Conservation (phyloP, 1,139 yeast species). For the Wickerhamomyces sp. region DNA sequence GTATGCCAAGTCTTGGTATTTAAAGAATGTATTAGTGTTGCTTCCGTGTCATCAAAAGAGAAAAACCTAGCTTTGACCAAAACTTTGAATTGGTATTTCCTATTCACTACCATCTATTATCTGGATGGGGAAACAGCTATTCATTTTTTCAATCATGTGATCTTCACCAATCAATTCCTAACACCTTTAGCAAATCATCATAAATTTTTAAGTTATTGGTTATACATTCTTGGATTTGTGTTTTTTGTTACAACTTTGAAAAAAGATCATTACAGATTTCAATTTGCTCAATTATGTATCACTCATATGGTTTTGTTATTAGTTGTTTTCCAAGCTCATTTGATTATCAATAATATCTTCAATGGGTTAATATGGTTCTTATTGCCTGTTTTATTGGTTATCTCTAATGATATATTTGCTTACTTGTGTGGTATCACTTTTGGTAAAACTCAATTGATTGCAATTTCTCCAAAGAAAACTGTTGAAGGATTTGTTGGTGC, state of each 20-base stretch:
- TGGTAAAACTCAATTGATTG: conserved; percentile 89
- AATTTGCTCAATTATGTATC: conserved; percentile 88
- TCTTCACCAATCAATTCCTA: conserved; percentile 36
- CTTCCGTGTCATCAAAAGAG: conserved; percentile 78
- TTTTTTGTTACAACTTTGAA: conserved; percentile 86
- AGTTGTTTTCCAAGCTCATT: conserved; percentile 92
- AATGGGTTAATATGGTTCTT: conserved; percentile 94
- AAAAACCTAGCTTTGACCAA: conserved; percentile 79
- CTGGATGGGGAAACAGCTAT: conserved; percentile 84
- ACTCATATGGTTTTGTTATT: conserved; percentile 91
- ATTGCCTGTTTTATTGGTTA: conserved; percentile 86
- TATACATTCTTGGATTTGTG: conserved; percentile 85
- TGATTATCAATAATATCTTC: conserved; percentile 83
- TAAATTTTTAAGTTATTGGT: conserved; percentile 74
- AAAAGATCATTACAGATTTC: conserved; percentile 85
- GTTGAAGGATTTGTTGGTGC: conserved; percentile 98
- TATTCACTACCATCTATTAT: conserved; percentile 78
- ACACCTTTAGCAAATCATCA: conserved; percentile 59
- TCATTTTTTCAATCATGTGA: conserved; percentile 41
- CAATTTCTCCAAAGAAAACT: conserved; percentile 93
- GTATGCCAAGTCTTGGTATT: conserved; percentile 77
- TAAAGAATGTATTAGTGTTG: conserved; percentile 85
- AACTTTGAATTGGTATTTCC: conserved; percentile 85
- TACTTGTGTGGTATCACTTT: conserved; percentile 95
- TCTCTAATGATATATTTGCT: conserved; percentile 93